phyloP scores from a whole-genome alignment of 2,329 filamentous ascomycete species.

The Scedosporium dehoogii region DNA sequence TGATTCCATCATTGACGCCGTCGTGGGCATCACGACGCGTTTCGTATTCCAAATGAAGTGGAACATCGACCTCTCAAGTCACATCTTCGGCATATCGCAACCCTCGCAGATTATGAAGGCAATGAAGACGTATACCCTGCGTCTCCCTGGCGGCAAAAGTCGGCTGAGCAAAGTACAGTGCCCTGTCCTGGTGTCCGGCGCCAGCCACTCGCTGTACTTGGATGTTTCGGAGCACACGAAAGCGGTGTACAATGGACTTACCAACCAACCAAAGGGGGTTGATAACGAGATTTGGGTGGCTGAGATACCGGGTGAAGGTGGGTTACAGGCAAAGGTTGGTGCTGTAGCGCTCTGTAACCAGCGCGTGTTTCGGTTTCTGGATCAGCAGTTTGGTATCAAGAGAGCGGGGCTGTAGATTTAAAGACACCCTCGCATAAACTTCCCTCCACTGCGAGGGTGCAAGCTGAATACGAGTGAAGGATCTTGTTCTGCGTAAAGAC shows the following conservation, averaged over 20 bases:
- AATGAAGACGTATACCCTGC: slow-evolving; percentile 13
- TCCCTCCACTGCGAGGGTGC: too few relatives aligned
- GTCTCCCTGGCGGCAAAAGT: slow-evolving; percentile 8
- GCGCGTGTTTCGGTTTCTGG: slow-evolving; percentile 14
- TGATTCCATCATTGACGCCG: slow-evolving; percentile 16
- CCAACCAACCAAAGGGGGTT: slow-evolving; percentile 4
- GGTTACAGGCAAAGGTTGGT: slow-evolving; percentile 17
- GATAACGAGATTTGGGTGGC: slow-evolving; percentile 16
- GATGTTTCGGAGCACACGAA: slow-evolving; percentile 9
- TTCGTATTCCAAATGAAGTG: slow-evolving; percentile 20
- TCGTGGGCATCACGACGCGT: slow-evolving; percentile 11
- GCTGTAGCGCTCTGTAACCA: slow-evolving; percentile 13
- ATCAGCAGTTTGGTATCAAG: slow-evolving; percentile 14
- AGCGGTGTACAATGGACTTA: slow-evolving; percentile 9
- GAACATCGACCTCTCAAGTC: slow-evolving; percentile 17
- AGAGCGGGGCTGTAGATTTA: neutral
- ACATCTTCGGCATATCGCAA: slow-evolving; percentile 16
- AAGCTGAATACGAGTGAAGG: too few relatives aligned
- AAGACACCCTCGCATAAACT: too few relatives aligned
- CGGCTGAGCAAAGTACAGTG: slow-evolving; percentile 16
- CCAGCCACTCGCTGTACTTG: slow-evolving; percentile 13
- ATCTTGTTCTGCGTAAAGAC: too few relatives aligned
- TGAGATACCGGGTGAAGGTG: slow-evolving; percentile 9
- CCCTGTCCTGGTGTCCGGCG: slow-evolving; percentile 19
- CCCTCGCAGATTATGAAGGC: slow-evolving; percentile 16